Evolutionary conservation across 2,329 filamentous ascomycete species (phyloP).

Genomic region (Alternaria longipes): DNA sequence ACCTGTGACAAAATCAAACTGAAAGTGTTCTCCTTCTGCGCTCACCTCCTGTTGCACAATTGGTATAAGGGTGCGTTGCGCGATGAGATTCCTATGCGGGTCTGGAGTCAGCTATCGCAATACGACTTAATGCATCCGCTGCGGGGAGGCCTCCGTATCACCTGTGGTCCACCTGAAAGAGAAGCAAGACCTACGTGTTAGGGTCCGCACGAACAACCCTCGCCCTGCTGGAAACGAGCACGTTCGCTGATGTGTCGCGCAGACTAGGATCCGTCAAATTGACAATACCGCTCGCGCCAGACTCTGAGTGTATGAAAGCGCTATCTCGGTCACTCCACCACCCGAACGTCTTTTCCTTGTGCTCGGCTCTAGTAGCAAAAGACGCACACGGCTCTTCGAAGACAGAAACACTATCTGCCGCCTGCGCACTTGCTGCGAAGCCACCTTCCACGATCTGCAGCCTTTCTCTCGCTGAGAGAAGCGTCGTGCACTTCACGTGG

Average conservation of each 20-base stretch:
- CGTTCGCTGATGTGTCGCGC: background rate
- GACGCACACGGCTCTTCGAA: background rate
- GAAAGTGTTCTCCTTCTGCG: background rate
- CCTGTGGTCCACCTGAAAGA: too few species aligned
- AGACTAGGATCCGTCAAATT: background rate
- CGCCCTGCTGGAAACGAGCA: background rate
- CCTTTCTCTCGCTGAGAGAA: background rate
- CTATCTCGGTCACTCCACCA: background rate
- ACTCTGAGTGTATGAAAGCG: slow-evolving; percentile 36
- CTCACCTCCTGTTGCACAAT: slow-evolving; percentile 14
- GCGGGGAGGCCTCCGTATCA: background rate
- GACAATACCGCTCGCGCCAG: slow-evolving; percentile 40
- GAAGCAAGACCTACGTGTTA: slow-evolving; percentile 20
- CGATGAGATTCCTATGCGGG: slow-evolving; percentile 47
- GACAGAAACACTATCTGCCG: slow-evolving; percentile 1
- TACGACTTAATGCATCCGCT: background rate
- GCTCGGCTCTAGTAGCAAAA: slow-evolving; percentile 26
- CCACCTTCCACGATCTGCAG: slow-evolving; percentile 35
- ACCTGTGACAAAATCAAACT: background rate
- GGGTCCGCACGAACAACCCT: background rate
- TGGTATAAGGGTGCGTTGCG: slow-evolving; percentile 47
- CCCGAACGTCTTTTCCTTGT: slow-evolving; percentile 8
- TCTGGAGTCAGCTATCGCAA: slow-evolving; percentile 35
- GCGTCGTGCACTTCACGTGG: slow-evolving; percentile 21
- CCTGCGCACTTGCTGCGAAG: slow-evolving; percentile 41